Percentiles rank a stretch among this genome's conserved stretches.
Conservation (phyloP, 116 monocot genomes). For the Cymodocea nodosa region DNA sequence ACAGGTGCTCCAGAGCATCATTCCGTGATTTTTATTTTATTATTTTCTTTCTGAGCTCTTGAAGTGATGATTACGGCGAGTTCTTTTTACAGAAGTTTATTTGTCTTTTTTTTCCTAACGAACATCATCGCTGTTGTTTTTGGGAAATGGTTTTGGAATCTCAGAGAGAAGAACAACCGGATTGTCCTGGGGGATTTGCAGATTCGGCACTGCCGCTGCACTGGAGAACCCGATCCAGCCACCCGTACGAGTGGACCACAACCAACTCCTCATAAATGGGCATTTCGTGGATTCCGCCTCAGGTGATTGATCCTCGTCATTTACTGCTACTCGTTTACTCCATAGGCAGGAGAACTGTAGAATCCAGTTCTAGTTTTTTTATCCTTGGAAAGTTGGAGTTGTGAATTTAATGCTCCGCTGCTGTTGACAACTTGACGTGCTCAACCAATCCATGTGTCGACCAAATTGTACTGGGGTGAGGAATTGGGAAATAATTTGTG, state of each 20-base stretch:
- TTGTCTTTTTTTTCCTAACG: too few species aligned
- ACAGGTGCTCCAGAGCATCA: too few species aligned
- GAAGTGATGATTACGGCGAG: too few species aligned
- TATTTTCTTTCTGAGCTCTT: too few species aligned
- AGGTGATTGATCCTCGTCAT: constrained; percentile 30
- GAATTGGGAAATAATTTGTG: too few species aligned
- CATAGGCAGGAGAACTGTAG: background rate
- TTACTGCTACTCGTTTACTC: constrained; percentile 44
- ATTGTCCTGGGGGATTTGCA: constrained; percentile 13
- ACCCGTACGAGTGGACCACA: constrained; percentile 51
- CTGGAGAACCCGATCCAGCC: constrained; percentile 49
- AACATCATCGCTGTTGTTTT: background rate
- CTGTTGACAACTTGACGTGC: too few species aligned
- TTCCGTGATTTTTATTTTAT: too few species aligned
- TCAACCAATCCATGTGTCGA: too few species aligned
- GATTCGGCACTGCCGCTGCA: constrained; percentile 34
- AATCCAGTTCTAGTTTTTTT: background rate
- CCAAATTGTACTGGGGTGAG: too few species aligned
- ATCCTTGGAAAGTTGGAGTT: too few species aligned
- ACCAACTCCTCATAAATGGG: constrained; percentile 15
- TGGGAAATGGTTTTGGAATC: background rate
- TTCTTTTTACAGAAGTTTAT: too few species aligned
- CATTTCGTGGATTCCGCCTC: constrained; percentile 15
- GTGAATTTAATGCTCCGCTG: too few species aligned
- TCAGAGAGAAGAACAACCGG: constrained; percentile 16